A percentile compares a stretch with the other conserved stretches of the same genome.
phyloP scores from a whole-genome alignment of 495 filamentous ascomycete genomes.

The Aspergillus baeticus region DNA sequence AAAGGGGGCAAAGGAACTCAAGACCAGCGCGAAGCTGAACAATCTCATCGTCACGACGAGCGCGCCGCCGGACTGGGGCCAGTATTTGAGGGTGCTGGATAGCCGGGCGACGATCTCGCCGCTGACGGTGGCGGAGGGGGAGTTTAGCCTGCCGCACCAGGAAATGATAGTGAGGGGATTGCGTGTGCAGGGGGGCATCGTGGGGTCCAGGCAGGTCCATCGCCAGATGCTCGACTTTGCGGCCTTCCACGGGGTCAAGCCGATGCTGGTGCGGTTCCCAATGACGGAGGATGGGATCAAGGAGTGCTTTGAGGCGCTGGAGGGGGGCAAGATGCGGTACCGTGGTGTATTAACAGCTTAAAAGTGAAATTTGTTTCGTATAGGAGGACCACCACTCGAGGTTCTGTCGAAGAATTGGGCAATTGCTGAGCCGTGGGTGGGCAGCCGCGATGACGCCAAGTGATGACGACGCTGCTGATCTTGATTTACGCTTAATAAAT shows the following conservation, averaged over 20 bases:
- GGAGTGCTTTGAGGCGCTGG: constrained; percentile 50
- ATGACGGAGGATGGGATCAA: constrained; percentile 54
- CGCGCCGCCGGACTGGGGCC: constrained; percentile 39
- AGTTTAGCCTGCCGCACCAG: constrained; percentile 54
- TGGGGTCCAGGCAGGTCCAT: constrained; percentile 48
- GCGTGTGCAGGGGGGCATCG: constrained; percentile 51
- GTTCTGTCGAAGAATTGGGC: too few species aligned
- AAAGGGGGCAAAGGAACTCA: constrained; percentile 38
- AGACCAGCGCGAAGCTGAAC: constrained; percentile 33
- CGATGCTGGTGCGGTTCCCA: constrained; percentile 55
- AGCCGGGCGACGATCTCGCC: constrained; percentile 50
- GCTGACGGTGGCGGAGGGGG: constrained; percentile 31
- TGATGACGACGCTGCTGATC: constrained; percentile 6
- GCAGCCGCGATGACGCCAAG: background rate
- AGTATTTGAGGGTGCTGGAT: constrained; percentile 39
- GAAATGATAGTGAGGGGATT: constrained; percentile 46
- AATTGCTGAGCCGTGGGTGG: background rate
- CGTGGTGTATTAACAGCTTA: constrained; percentile 42
- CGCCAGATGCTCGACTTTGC: constrained; percentile 59
- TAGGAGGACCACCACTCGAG: too few species aligned
- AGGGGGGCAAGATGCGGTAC: constrained; percentile 58
- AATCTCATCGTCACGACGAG: constrained; percentile 51
- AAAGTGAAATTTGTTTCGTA: too few species aligned
- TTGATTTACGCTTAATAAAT: too few species aligned
- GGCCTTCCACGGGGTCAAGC: constrained; percentile 53